Percentiles rank a stretch among this genome's conserved stretches.
phyloP scores from a whole-genome alignment of 2,329 filamentous ascomycete species.

The Ascochyta rabiei region DNA sequence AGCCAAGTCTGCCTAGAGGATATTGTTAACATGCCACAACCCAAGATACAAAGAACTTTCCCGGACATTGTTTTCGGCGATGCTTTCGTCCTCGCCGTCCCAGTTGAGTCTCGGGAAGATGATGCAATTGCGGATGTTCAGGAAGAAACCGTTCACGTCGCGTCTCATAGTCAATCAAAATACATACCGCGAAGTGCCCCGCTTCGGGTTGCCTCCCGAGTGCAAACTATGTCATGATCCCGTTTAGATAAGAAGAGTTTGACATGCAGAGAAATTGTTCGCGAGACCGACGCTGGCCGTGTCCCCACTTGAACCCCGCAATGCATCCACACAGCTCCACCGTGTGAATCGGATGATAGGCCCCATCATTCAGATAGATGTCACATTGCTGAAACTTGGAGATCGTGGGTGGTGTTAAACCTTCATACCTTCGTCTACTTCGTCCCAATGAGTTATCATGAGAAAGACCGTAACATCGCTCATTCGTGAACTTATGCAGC shows the following conservation, averaged over 20 bases:
- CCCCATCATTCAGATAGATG: not conserved
- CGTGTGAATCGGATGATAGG: not conserved
- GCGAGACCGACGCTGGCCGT: constrained; percentile 15
- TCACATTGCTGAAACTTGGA: not conserved
- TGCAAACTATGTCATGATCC: constrained; percentile 8
- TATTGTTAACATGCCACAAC: constrained; percentile 31
- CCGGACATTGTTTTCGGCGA: not conserved
- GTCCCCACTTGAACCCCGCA: constrained; percentile 15
- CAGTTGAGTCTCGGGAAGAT: not conserved
- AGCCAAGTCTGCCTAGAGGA: not conserved
- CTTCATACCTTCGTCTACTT: not conserved
- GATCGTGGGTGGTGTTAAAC: not conserved
- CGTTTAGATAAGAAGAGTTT: constrained; percentile 9
- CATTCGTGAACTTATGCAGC: not conserved
- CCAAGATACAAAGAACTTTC: constrained; percentile 34
- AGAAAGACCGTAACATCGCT: not conserved
- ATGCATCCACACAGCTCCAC: constrained; percentile 1
- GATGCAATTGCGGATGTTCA: not conserved
- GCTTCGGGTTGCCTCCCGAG: constrained; percentile 13
- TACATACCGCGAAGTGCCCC: not conserved
- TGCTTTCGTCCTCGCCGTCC: not conserved
- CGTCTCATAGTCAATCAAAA: not conserved
- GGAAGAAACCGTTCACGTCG: not conserved
- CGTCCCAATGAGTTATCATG: not conserved
- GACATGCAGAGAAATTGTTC: not conserved